phyloP scores from a whole-genome alignment of 2,329 filamentous ascomycete genomes.

The Fusarium sp. region DNA sequence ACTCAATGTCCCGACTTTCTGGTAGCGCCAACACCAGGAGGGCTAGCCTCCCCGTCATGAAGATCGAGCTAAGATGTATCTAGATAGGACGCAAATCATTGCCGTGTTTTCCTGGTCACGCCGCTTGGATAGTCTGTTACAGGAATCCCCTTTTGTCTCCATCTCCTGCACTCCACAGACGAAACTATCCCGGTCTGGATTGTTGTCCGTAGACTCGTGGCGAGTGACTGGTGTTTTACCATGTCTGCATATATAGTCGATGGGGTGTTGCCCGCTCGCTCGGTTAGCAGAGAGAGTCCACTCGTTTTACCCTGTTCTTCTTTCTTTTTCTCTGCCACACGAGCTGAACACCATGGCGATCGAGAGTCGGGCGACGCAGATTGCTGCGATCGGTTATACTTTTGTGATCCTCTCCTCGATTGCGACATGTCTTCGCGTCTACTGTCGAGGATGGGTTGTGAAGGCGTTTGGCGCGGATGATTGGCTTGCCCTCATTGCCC shows the following conservation, averaged over 20 bases:
- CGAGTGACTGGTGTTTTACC: not conserved
- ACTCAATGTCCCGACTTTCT: not conserved
- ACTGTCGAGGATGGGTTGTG: conserved; percentile 46
- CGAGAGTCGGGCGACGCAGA: conserved; percentile 22
- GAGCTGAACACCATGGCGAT: conserved; percentile 1
- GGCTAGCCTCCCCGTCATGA: not conserved
- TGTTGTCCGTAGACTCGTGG: not conserved
- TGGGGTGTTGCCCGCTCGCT: not conserved
- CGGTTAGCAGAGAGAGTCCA: not conserved
- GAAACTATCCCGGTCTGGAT: conserved; percentile 8
- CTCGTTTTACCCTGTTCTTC: not conserved
- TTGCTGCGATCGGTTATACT: conserved; percentile 41
- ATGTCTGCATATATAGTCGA: conserved; percentile 8
- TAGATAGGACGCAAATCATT: not conserved
- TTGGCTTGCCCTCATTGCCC: conserved; percentile 46
- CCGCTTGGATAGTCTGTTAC: not conserved
- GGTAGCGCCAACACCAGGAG: not conserved
- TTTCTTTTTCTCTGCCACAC: not conserved
- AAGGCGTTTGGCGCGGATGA: conserved; percentile 47
- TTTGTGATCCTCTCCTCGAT: conserved; percentile 49
- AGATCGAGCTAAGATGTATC: not conserved
- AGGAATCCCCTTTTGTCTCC: not conserved
- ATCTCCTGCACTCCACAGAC: not conserved
- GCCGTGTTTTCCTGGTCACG: not conserved
- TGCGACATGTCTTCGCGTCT: conserved; percentile 43